Base-by-base conservation (phyloP, 1,284 basidiomycete genomes). In the Marasmius oreades region DNA sequence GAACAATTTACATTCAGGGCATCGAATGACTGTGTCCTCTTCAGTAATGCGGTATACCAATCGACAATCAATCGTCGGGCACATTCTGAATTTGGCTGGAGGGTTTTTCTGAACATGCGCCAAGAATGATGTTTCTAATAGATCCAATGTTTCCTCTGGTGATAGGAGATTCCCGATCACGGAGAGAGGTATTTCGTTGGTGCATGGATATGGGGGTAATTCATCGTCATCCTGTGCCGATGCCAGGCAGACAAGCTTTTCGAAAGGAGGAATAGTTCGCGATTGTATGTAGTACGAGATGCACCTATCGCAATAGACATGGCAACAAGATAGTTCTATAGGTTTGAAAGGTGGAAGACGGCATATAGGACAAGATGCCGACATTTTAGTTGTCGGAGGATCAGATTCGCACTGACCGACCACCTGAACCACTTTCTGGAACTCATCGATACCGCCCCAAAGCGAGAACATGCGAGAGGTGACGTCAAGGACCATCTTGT, bases 271-370 rank as follows among this genome's bases (percentile, higher is more conserved):
- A 18, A 64, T 62, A 36, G 69, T 63, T 14, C 68, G 58, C 28
- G 70, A 68, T n/a, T 59, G 61, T 46, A 80, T 66, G 58, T 77
- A 73, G 53, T 74, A 70, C 54, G 72, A 68, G 44, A 84, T 68
- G 63, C 82, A 84, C n/a, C 66, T 39, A 22, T 60, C 69, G 67
- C 81, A 84, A 63, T 82, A 84, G 36, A 62, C 59, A 64, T 84
- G 81, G 12, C 70, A 70, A 63, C 81, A 84, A 23, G 67, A 63
- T 55, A 83, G 63, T 47, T 63, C 63, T 55, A 78, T 61, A 5
- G 74, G 69, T 36, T 75, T 65, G 16, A 67, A 64, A 24, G 73
- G 63, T 26, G 72, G 53, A 74, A 70, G 61, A 76, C 79, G 51
- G 28, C 56, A 60, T 22, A 58, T 31, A 12, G 11, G 20, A 47